Percentiles rank a stretch among this genome's conserved stretches.
Conservation (phyloP, 2,329 filamentous ascomycete genomes). For the Cadophora sp. region DNA sequence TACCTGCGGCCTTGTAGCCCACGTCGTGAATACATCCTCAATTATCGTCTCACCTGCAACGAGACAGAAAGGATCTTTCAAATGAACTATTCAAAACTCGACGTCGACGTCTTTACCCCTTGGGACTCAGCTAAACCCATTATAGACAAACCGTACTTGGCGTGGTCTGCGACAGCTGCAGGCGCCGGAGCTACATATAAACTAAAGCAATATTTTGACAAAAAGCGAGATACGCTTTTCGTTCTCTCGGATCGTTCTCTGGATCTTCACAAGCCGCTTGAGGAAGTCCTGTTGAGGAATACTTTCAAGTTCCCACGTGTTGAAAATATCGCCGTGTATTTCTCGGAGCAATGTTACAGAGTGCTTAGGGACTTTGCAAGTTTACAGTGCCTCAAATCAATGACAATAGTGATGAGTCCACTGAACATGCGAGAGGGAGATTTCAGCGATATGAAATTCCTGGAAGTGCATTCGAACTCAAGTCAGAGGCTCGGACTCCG, state of each 20-base stretch:
- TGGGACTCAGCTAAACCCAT: background rate
- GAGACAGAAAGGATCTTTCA: background rate
- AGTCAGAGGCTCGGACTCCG: no score
- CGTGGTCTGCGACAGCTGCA: background rate
- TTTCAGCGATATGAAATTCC: no score
- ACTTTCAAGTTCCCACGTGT: background rate
- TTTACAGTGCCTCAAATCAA: background rate
- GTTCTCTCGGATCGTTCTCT: background rate
- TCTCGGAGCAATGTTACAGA: background rate
- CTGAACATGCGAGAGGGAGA: no score
- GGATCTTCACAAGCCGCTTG: background rate
- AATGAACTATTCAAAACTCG: background rate
- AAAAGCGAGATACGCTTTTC: background rate
- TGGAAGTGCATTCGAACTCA: no score
- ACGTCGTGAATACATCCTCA: background rate
- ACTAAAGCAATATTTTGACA: background rate
- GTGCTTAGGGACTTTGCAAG: background rate
- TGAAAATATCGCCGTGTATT: background rate
- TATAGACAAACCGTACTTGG: background rate
- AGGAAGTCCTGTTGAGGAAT: background rate
- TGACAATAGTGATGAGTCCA: background rate
- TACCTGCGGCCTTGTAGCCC: background rate
- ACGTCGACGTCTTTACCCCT: background rate
- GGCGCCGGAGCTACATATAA: background rate
- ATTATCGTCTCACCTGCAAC: background rate